These are phyloP conservation scores for Dendrobium chrysotoxum DNA, from an alignment of 106 monocot species.

Conservation along the genomic window DNA sequence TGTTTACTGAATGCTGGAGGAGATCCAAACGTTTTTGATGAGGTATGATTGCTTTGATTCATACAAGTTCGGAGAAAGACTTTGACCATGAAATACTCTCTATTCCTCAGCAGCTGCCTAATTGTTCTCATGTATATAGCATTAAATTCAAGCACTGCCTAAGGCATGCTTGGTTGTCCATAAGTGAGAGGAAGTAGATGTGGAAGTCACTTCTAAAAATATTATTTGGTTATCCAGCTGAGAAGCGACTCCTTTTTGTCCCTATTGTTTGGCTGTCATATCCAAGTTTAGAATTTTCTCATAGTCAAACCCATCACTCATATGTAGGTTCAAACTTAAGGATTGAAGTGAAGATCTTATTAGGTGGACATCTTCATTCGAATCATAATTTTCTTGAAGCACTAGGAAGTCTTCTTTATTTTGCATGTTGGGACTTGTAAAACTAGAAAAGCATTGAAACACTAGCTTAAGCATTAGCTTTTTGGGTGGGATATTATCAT, in stretches of 20 bases:
- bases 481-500: too few species aligned
- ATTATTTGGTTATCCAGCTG: neutral
- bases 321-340: too few species aligned
- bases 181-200: neutral
- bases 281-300: neutral
- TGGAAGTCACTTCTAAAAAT: neutral
- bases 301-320: neutral
- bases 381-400: too few species aligned
- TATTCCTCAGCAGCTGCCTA: neutral
- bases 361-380: too few species aligned
- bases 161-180: neutral
- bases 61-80: neutral
- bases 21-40: constrained; percentile 67
- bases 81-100: neutral
- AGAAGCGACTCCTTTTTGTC: neutral
- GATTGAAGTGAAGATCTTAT: too few species aligned
- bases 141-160: neutral
- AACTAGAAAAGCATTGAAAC: too few species aligned
- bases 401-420: too few species aligned
- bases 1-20: constrained; percentile 81
- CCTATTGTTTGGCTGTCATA: neutral
- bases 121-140: neutral
- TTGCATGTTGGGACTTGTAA: too few species aligned
- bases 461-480: too few species aligned
- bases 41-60: constrained; percentile 28